These are phyloP conservation scores for Hygrocybe punicea DNA, from an alignment of 768 basidiomycete species.

Conservation along the genomic window DNA sequence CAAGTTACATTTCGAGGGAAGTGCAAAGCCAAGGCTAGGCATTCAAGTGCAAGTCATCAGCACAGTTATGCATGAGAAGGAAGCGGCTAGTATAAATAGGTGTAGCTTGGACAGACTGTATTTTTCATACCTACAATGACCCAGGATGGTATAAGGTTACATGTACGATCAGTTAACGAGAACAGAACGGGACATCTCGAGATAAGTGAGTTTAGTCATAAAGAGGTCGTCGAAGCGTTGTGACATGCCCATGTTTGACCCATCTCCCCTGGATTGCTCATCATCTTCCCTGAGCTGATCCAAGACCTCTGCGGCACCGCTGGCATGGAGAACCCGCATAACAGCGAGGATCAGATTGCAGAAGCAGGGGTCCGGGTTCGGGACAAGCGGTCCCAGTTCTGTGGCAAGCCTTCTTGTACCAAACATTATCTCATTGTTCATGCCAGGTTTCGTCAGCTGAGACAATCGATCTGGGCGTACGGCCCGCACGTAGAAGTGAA, in stretches of 20 bases:
- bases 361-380: background rate
- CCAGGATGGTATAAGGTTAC: too few relatives aligned
- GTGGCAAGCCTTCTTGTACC: background rate
- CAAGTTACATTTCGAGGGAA: too few relatives aligned
- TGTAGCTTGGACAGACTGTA: too few relatives aligned
- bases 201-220: background rate
- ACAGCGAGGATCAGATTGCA: slow-evolving; percentile 1
- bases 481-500: background rate
- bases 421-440: background rate
- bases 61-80: too few relatives aligned
- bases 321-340: slow-evolving; percentile 2
- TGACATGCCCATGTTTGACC: background rate
- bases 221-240: background rate
- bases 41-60: too few relatives aligned
- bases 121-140: too few relatives aligned
- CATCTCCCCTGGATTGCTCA: background rate
- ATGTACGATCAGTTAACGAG: too few relatives aligned
- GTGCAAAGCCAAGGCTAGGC: too few relatives aligned
- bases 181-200: background rate
- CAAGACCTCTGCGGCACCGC: slow-evolving; percentile 1
- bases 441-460: background rate
- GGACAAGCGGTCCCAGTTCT: background rate
- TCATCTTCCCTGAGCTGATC: background rate
- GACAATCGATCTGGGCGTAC: background rate
- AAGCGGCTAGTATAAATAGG: too few relatives aligned